Evolutionary conservation across 306 rosid genomes (phyloP), one percentile per base, ranked within the genome.

Genomic region (Lupinus albus): DNA sequence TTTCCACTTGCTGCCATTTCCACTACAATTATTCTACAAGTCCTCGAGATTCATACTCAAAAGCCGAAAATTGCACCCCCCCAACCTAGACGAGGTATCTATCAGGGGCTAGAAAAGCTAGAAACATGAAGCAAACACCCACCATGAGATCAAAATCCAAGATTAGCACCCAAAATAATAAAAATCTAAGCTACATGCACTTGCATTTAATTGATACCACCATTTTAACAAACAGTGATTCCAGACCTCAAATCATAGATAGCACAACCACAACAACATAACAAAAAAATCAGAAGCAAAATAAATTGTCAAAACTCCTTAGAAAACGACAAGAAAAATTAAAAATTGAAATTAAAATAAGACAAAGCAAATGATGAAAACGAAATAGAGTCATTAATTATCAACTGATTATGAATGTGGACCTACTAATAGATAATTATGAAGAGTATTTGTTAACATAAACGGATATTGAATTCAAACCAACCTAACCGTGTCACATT

Each of bases 1-100:
- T 44, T 70, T 55, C 68, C 35, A 56, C 72, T 63, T 60, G 69
- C 76, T 61, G 60, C 91, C 95, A 89, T 89, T 70, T 74, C 74
- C 78, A 61, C 66, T 56, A 16, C 51, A 64, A 42, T 39, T 33
- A 45, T 77, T 56, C 80, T 67, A 81, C 47, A 73, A 76, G 54
- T 62, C 82, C 75, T 53, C 60, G 52, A 61, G 58, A 53, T 55
- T 47, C 72, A 66, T 48, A 78, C 39, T 54, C 79, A 73, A 60
- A 79, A 79, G 62, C 70, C 51, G 32, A 74, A 72, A 76, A 61
- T 64, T 66, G 73, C 79, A 52, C 61, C 80, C 76, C 80, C 76
- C 65, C 70, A 52, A 69, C 18, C 14, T 55, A 35, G 76, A 61
- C 57, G 45, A 16, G 16, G 10, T 30, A 55, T 61, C 71, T 62